Conservation (phyloP, 1,284 basidiomycete genomes). For the Paramarasmius palmivorus region DNA sequence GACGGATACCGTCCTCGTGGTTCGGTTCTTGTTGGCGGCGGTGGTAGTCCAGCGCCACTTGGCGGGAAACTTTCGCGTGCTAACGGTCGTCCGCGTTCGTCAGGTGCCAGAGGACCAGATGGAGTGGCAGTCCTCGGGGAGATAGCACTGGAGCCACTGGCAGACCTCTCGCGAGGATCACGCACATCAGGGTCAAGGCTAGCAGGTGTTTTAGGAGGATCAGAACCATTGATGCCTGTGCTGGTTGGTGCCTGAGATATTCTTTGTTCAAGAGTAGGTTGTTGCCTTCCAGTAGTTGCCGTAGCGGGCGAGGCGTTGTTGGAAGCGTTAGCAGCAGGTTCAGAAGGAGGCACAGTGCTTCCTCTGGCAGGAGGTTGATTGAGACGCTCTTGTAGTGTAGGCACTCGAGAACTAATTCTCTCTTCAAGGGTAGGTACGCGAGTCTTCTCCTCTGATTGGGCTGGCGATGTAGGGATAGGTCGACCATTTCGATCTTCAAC, state of each 20-base stretch:
- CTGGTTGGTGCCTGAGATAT: conserved; percentile 69
- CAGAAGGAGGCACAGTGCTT: conserved; percentile 22
- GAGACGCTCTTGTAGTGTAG: conserved; percentile 35
- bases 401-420: conserved; percentile 31
- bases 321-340: conserved; percentile 1
- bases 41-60: not conserved
- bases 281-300: conserved; percentile 17
- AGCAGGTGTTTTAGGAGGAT: conserved; percentile 95
- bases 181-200: conserved; percentile 46
- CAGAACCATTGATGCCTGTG: conserved; percentile 91
- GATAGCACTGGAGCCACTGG: conserved; percentile 25
- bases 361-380: conserved; percentile 23
- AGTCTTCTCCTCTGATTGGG: conserved; percentile 15
- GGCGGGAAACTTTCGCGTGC: not conserved
- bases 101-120: not conserved
- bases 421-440: conserved; percentile 31
- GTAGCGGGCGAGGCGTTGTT: not conserved
- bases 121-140: conserved; percentile 1
- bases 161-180: conserved; percentile 20
- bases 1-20: not conserved
- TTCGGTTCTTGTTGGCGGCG: not conserved
- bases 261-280: conserved; percentile 42
- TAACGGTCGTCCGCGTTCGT: conserved; percentile 1
- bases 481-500: conserved; percentile 30
- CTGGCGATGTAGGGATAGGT: conserved; percentile 16